Evolutionary conservation across 805 yeast genomes (phyloP), one percentile per base, ranked within the genome.

Genomic region (Metschnikowia kofuensis): DNA sequence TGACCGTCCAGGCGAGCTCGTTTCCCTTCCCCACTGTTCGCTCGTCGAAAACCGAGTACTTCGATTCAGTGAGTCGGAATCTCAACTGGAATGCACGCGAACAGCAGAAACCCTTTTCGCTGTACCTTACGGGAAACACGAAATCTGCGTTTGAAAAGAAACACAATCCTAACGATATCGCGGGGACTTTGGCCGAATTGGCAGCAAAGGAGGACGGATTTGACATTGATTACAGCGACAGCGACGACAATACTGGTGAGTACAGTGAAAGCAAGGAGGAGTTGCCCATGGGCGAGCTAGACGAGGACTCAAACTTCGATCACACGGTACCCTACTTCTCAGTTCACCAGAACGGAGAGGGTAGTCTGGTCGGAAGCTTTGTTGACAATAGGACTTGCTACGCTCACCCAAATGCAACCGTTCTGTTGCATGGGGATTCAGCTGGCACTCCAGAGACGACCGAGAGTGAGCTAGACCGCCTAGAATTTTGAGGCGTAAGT

Each of bases 1-100:
- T 94, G 32, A 81, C 90, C 0, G 79, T 94, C 13, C 81, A 82
- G 36, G 97, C 97, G 0, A 84, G 94, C 40, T 88, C 90, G 29
- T 92, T 80, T 68, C 96, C 97, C 21, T 94, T 94, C 73, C 99
- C 99, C 6, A 90, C 97, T 1, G 94, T 94, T 3, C 79, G 83
- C 53, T 78, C 87, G 1, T 79, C 86, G 21, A 77, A 82, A 48
- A 79, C 86, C 6, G 94, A 89, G 65, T 83, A 87, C 69, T 77
- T 94, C 66, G 96, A 90, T 64, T 78, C 89, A 61, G 90, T 89
- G 40, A 80, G 92, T 65, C 74, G 96, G 58, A 84, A 95, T 29
- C 70, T 94, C 62, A 89, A 92, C 63, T 94, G 99, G 99, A 92
- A 92, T 64, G 89, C 80, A 28, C 78, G 97, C 56, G 94, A 89